Conservation (phyloP, 2,329 filamentous ascomycete genomes). For the Beauveria australis region DNA sequence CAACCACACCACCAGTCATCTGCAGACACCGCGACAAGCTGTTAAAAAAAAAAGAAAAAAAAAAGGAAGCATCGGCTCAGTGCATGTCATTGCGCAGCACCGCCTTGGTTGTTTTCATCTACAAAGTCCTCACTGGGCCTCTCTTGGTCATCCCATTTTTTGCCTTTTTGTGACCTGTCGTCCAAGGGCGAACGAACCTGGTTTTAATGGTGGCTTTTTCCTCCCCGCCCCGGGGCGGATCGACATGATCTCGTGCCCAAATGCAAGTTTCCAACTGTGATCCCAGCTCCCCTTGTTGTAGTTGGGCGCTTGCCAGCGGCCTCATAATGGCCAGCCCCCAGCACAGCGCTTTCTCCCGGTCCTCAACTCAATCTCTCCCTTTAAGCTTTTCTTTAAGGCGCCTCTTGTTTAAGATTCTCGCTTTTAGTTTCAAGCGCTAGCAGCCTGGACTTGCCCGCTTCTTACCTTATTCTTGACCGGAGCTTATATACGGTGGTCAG, state of each 20-base stretch:
- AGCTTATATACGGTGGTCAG: neutral
- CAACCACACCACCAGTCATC: neutral
- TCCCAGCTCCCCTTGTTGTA: neutral
- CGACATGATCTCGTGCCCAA: slow-evolving; percentile 13
- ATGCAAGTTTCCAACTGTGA: neutral
- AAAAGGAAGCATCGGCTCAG: neutral
- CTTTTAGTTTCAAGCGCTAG: neutral
- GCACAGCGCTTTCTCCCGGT: neutral
- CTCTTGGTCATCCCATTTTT: neutral
- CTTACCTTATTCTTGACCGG: neutral
- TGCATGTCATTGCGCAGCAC: slow-evolving; percentile 1
- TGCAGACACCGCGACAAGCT: neutral
- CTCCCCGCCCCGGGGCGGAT: neutral
- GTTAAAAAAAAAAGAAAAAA: neutral
- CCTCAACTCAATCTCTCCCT: neutral
- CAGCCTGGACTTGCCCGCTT: neutral
- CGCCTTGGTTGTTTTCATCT: neutral
- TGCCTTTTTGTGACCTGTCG: neutral
- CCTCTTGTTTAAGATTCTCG: neutral
- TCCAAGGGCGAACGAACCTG: neutral
- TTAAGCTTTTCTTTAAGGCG: neutral
- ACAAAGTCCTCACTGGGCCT: neutral
- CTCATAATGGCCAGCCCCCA: neutral
- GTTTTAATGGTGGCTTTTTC: neutral
- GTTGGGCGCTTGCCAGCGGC: neutral